A percentile compares a stretch with the other conserved stretches of the same genome.
Conservation (phyloP, 306 rosid species). For the Parietaria judaica region DNA sequence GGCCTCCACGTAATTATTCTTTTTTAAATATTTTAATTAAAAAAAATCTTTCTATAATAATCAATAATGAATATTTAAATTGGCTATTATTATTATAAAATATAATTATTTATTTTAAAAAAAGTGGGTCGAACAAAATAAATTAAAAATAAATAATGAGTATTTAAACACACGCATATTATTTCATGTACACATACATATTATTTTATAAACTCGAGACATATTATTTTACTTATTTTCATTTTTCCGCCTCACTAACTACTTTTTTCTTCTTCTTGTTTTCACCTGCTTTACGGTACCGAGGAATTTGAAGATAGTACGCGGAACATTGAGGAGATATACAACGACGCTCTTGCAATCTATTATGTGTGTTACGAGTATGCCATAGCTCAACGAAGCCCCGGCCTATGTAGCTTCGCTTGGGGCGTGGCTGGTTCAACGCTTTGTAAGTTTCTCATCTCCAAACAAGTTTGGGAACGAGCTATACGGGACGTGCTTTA, state of each 20-base stretch:
- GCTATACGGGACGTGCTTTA: constrained; percentile 34
- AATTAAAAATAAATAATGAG: no score
- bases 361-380: constrained; percentile 41
- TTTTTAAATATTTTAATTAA: no score
- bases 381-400: constrained; percentile 8
- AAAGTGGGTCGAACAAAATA: no score
- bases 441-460: constrained; percentile 18
- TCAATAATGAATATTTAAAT: no score
- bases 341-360: constrained; percentile 47
- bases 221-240: background rate
- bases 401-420: constrained; percentile 30
- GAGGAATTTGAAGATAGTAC: constrained; percentile 31
- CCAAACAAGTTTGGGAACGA: constrained; percentile 21
- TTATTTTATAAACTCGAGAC: no score
- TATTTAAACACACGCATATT: no score
- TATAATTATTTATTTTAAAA: no score
- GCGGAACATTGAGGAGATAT: constrained; percentile 32
- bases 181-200: no score
- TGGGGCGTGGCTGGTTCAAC: constrained; percentile 69
- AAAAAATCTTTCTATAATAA: no score
- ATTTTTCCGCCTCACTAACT: background rate
- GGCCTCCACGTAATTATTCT: no score
- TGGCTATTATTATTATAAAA: no score
- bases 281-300: constrained; percentile 23
- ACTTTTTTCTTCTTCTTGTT: background rate